phyloP scores from a whole-genome alignment of 169 alveolate species.

The Amoebophrya sp. region DNA sequence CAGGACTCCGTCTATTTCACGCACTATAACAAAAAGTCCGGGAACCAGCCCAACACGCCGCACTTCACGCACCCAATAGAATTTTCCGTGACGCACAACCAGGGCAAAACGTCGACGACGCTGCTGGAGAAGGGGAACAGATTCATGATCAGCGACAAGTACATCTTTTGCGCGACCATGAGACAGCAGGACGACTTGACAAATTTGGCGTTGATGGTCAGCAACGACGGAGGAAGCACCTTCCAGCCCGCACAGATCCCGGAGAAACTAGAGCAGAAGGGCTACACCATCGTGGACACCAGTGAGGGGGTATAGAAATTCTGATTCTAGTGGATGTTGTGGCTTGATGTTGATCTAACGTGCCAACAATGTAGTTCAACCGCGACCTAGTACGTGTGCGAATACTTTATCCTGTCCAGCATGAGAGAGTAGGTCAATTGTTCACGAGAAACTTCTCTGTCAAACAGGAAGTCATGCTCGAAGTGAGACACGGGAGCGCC shows the following conservation, averaged over 20 bases:
- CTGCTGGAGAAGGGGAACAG: constrained; percentile 78
- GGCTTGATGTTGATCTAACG: no score
- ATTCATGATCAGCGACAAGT: constrained; percentile 73
- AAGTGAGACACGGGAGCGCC: constrained; percentile 41
- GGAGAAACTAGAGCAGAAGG: constrained; percentile 70
- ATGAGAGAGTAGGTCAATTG: no score
- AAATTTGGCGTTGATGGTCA: constrained; percentile 72
- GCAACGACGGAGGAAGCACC: constrained; percentile 65
- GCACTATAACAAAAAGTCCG: constrained; percentile 61
- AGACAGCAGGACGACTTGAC: constrained; percentile 53
- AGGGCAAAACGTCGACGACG: constrained; percentile 63
- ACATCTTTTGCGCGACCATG: constrained; percentile 79
- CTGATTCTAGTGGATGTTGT: no score
- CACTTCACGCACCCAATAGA: constrained; percentile 81
- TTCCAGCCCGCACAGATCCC: constrained; percentile 75
- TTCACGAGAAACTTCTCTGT: no score
- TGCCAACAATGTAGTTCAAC: no score
- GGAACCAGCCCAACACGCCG: constrained; percentile 73
- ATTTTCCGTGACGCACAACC: constrained; percentile 78
- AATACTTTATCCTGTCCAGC: no score
- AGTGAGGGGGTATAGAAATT: constrained; percentile 74
- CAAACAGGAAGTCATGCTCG: constrained; percentile 40
- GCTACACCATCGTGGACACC: constrained; percentile 83
- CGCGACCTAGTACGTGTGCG: no score
- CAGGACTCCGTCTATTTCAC: constrained; percentile 62